Evolutionary conservation across 331 rosid genomes (phyloP), one percentile per base, ranked within the genome.

Genomic region (Cydonia oblonga): DNA sequence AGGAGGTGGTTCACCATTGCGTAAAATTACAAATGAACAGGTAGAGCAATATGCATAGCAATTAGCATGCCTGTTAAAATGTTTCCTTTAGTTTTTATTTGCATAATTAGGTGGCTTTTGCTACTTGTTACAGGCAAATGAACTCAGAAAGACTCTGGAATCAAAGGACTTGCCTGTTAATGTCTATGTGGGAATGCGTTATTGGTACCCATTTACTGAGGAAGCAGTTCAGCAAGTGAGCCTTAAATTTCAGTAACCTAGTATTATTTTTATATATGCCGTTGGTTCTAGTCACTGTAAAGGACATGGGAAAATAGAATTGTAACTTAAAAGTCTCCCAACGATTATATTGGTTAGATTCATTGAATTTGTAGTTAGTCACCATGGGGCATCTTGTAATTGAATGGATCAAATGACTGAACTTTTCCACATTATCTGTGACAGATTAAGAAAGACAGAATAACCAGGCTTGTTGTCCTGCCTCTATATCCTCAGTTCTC

Each of bases 151-250:
- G 76, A 96, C 97, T 76, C 82, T 96, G 92, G 84, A 96, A 82
- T 85, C 88, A 33, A 96, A 87, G 87, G 87, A 86, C 72, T 57
- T 88, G 78, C 77, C 92, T 62, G 87, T 87, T 71, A 84, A 87
- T 87, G 82, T 96, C 66, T 96, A 96, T 56, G 92, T 96, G 22
- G 99, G 96, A 68, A 96, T 96, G 97, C 86, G 99, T 52, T 96
- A 96, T 79, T 96, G 97, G 97, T 90, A 82, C 82, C 99, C 99
- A 23, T 96, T 96, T 86, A 96, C 99, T 4, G 99, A 96, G 85
- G 97, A 91, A 86, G 97, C 99, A 64, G 74, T 96, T 77, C 85
- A 87, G 62, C 96, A 87, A 86, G 99, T 96, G 56, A 72, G 87
- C 79, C 75, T 75, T 68, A 14, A 40, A 69, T 60, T 70, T 70